Conservation (phyloP, 345 rosid genomes). For the Populus pruinosa region DNA sequence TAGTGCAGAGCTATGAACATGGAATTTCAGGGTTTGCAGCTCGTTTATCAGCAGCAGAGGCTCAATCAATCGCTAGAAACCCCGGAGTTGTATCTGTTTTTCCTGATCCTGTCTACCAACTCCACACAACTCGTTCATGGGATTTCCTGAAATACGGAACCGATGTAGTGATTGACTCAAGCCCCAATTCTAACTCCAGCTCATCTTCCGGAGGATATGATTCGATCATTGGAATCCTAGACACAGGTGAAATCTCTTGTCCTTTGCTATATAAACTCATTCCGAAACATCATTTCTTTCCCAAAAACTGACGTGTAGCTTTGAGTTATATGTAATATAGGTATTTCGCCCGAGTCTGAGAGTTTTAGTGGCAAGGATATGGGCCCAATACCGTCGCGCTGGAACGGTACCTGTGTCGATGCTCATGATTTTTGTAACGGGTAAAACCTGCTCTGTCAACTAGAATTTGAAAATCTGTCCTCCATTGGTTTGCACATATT, state of each 20-base stretch:
- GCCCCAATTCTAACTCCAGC: conserved; percentile 30
- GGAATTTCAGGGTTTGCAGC: conserved; percentile 89
- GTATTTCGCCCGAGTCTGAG: conserved; percentile 86
- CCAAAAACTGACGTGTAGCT: background rate
- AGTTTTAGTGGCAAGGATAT: conserved; percentile 67
- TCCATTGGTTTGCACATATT: conserved; percentile 25
- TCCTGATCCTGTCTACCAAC: conserved; percentile 56
- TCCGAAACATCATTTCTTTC: background rate
- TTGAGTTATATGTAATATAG: conserved; percentile 20
- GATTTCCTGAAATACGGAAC: conserved; percentile 74
- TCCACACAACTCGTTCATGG: conserved; percentile 96
- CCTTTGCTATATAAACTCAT: background rate
- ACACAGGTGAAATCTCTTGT: conserved; percentile 45
- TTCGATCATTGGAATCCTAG: conserved; percentile 63
- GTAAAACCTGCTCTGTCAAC: conserved; percentile 29
- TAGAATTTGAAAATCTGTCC: background rate
- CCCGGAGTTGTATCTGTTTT: conserved; percentile 76
- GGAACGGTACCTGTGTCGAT: conserved; percentile 69
- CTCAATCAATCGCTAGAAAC: conserved; percentile 43
- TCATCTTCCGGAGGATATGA: conserved; percentile 36
- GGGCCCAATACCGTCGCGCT: conserved; percentile 53
- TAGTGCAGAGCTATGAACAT: conserved; percentile 49
- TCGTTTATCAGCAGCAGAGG: conserved; percentile 67
- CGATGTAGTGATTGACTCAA: conserved; percentile 39
- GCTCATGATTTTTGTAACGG: conserved; percentile 60